Evolutionary conservation across 441 rosid species (phyloP), one percentile per base, ranked within the genome.

Genomic region (Erysimum pusillum): DNA sequence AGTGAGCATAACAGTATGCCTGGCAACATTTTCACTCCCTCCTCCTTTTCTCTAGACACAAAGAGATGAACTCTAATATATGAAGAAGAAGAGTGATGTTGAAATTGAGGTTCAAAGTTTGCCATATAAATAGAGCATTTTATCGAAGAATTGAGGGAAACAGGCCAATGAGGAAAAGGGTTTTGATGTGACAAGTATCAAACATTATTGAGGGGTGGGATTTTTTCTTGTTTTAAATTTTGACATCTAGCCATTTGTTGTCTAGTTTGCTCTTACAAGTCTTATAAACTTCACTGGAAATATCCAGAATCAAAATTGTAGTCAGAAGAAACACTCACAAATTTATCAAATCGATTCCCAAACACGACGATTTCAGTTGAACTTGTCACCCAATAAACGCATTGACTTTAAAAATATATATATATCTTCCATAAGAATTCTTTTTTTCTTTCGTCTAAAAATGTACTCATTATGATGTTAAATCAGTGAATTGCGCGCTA

Each of bases 1-100:
- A 83, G 68, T 63, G 97, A 88, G 68, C 97, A 87, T 25, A 83
- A 83, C 11, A 91, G 80, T 74, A 85, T 79, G 41, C 85, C 76
- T 53, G 90, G 83, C 71, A 91, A 81, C 97, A 91, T 91, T 6
- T 28, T 79, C 35, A 58, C 36, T 48, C 7, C 22, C 25, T 35
- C 36, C 22, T 48, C 49, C 2, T 17, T 44, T 2, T 45, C 34
- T 18, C 9, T 41, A 17, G 12, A 62, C 14, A 13, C 49, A 62
- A 62, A 20, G 11, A 62, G 14, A 67, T 20, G 14, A 35, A 35
- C 25, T 34, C 45, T 22, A 48, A 9, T 60, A 28, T 36, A 53
- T 6, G 63, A 54, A 59, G 45, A 64, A 59, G 62, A 48, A 48
- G 46, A 76, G 35, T 54, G 28, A 36, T 57, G 45, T 58, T 14